phyloP scores from a whole-genome alignment of 1,284 basidiomycete genomes.

The Ceratobasidium sp. region DNA sequence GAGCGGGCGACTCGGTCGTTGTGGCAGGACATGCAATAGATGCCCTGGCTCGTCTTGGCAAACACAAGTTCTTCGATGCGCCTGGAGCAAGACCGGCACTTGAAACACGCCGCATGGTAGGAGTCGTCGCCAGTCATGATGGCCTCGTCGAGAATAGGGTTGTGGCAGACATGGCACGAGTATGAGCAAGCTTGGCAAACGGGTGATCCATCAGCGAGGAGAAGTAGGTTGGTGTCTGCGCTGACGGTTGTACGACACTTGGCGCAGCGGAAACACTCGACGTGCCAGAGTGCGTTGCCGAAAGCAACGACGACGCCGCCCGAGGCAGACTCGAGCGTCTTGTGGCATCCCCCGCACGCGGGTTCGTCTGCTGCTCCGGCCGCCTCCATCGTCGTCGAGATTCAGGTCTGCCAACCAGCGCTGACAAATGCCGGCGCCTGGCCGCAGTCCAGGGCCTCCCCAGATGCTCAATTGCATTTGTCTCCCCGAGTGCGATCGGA shows the following conservation, averaged over 20 bases:
- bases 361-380: slow-evolving; percentile 30
- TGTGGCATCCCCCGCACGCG: slow-evolving; percentile 82
- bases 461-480: background rate
- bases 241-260: slow-evolving; percentile 69
- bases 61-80: slow-evolving; percentile 98
- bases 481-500: background rate
- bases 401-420: background rate
- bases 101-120: slow-evolving; percentile 98
- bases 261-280: slow-evolving; percentile 71
- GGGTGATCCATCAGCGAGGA: slow-evolving; percentile 95
- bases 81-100: slow-evolving; percentile 92
- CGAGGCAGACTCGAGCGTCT: slow-evolving; percentile 80
- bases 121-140: slow-evolving; percentile 99
- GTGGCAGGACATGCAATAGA: slow-evolving; percentile 99
- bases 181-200: slow-evolving; percentile 98
- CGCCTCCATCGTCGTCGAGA: slow-evolving; percentile 32
- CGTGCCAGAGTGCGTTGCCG: slow-evolving; percentile 62
- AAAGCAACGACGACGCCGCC: slow-evolving; percentile 91
- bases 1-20: slow-evolving; percentile 95
- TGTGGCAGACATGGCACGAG: slow-evolving; percentile 90
- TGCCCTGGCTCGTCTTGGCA: slow-evolving; percentile 97
- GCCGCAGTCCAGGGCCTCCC: background rate
- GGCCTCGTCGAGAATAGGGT: slow-evolving; percentile 93
- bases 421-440: background rate
- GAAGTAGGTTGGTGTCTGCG: slow-evolving; percentile 92